These are phyloP conservation scores for Pinus albicaulis DNA, from an alignment of 75 land plant species.

Conservation along the genomic window DNA sequence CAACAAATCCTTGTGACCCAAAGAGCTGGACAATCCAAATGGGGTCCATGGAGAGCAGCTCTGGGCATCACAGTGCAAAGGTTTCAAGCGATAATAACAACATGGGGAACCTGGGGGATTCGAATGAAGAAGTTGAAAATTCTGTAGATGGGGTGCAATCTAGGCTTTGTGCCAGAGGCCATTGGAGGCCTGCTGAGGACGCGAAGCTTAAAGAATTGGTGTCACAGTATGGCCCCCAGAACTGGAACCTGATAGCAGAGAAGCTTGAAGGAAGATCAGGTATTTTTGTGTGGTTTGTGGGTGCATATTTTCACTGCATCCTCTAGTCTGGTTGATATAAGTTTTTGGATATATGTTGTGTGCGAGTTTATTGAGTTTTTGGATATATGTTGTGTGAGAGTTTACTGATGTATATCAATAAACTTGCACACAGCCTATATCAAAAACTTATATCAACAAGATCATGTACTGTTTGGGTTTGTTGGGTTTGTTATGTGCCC, in stretches of 20 bases:
- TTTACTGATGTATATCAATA: too few relatives aligned
- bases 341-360: not conserved
- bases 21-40: not conserved
- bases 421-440: too few relatives aligned
- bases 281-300: slow-evolving; percentile 5
- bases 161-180: slow-evolving; percentile 73
- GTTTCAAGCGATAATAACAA: not conserved
- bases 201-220: slow-evolving; percentile 67
- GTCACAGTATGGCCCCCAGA: slow-evolving; percentile 65
- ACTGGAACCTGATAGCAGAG: slow-evolving; percentile 82
- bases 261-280: slow-evolving; percentile 81
- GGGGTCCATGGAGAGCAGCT: slow-evolving; percentile 3
- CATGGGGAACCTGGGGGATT: not conserved
- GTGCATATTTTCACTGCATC: too few relatives aligned
- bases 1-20: not conserved
- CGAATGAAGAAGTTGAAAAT: slow-evolving; percentile 7
- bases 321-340: too few relatives aligned
- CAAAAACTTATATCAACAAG: too few relatives aligned
- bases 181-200: slow-evolving; percentile 78
- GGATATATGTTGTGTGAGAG: not conserved
- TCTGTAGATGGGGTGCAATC: slow-evolving; percentile 25
- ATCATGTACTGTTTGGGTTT: too few relatives aligned
- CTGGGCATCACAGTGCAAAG: not conserved
- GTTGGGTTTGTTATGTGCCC: too few relatives aligned
- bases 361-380: too few relatives aligned